Evolutionary conservation across 2,329 filamentous ascomycete species (phyloP).

Genomic region (Colletotrichum gigasporum): DNA sequence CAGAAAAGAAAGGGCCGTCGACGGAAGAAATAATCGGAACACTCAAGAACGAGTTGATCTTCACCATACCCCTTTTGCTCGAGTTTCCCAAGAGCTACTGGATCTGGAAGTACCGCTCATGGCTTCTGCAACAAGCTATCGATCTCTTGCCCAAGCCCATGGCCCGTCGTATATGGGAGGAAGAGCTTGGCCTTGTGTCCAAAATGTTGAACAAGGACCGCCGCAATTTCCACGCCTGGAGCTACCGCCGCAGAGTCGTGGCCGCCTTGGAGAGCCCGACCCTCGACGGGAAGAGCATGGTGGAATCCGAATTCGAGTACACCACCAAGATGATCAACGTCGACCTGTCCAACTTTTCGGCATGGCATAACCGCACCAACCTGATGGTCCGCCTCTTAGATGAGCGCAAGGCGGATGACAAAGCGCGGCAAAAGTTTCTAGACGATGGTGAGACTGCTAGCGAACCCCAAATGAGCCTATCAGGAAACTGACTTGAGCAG

Average conservation of each 20-base stretch:
- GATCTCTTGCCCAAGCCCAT: conserved; percentile 63
- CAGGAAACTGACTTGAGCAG: conserved; percentile 46
- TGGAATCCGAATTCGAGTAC: conserved; percentile 85
- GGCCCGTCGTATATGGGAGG: conserved; percentile 79
- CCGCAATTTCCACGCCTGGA: conserved; percentile 97
- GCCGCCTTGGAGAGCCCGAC: conserved; percentile 72
- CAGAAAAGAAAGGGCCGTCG: conserved; percentile 8
- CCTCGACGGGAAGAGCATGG: conserved; percentile 69
- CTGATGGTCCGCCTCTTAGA: conserved; percentile 80
- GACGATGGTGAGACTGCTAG: conserved; percentile 65
- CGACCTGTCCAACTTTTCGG: conserved; percentile 96
- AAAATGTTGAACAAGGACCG: conserved; percentile 91
- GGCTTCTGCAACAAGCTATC: conserved; percentile 81
- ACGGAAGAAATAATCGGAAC: conserved; percentile 32
- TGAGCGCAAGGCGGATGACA: conserved; percentile 73
- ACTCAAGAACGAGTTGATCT: conserved; percentile 77
- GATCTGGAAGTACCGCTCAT: conserved; percentile 97
- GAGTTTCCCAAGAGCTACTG: conserved; percentile 97
- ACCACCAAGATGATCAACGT: conserved; percentile 86
- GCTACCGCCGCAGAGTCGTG: conserved; percentile 84
- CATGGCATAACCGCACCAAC: conserved; percentile 91
- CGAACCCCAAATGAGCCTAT: too few relatives aligned
- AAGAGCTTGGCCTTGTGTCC: conserved; percentile 81
- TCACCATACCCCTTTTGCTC: conserved; percentile 84
- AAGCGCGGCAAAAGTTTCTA: conserved; percentile 73